Evolutionary conservation across 2,329 filamentous ascomycete genomes (phyloP), one percentile per base, ranked within the genome.

Genomic region (Ceratocystis variospora): DNA sequence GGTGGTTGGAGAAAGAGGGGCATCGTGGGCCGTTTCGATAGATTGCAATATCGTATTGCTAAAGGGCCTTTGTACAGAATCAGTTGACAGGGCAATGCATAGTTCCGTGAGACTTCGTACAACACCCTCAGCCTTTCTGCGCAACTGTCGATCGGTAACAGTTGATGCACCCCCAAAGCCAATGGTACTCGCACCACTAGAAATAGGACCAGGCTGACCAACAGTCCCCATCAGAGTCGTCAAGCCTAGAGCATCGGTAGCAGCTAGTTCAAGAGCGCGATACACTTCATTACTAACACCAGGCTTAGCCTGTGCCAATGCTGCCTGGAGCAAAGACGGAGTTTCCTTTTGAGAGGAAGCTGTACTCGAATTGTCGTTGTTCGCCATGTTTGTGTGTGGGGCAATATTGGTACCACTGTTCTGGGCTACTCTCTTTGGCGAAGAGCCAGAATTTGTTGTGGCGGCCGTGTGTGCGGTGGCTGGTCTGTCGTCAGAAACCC

Each of bases 81-180:
- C 83, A 69, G 89, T 88, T 37, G 86, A 86, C 65, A 99, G 78
- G 0, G 91, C 89, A 66, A 99, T 83, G 73, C 90, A 96, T 5
- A 99, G 80, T 75, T 99, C 94, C 0, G 93, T 97, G 70, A 99
- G 77, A 72, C 89, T 94, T 65, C 93, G 87, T 74, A 94, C 97
- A 73, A 99, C 85, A 72, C 88, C 91, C 73, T 99, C 93, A 33
- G 90, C 90, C 75, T 96, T 96, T 69, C 93, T 85, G 62, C 91
- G 85, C 17, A 96, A 80, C 73, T 96, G 90, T 63, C 94, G 85
- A 73, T 99, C 93, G 0, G 89, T 87, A 10, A 86, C 76, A 0
- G 79, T 79, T 12, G 77, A 75, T 3, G 63, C 33, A 22, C 63
- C 50, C 63, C 76, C 75, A 44, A 77, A 76, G 37, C 86, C 83